These are phyloP conservation scores for Echites panduratus DNA, from an alignment of 257 asterid genomes.

Conservation along the genomic window DNA sequence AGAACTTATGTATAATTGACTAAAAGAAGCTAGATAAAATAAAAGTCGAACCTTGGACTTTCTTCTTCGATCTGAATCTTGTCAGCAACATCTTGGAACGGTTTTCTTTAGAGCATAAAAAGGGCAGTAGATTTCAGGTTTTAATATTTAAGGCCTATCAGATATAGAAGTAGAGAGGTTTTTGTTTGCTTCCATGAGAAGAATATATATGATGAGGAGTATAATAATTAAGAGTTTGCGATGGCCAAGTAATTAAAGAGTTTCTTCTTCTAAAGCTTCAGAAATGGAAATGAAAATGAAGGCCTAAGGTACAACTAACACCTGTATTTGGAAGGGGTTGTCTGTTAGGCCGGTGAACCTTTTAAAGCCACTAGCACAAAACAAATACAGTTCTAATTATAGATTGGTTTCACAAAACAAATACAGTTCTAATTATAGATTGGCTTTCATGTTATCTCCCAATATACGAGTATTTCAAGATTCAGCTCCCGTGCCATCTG, in stretches of 20 bases:
- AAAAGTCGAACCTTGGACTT: slow-evolving; percentile 25
- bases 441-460: no score
- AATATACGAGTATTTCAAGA: no score
- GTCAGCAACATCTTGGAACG: slow-evolving; percentile 35
- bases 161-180: not conserved
- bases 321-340: slow-evolving; percentile 15
- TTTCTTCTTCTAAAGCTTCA: not conserved
- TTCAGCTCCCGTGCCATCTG: no score
- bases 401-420: no score
- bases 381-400: slow-evolving; percentile 20
- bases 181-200: slow-evolving; percentile 2
- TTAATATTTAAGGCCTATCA: not conserved
- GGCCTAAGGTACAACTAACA: not conserved
- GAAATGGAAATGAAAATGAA: slow-evolving; percentile 5
- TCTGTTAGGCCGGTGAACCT: slow-evolving; percentile 30
- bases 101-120: no score
- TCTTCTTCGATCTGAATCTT: slow-evolving; percentile 26
- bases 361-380: slow-evolving; percentile 26
- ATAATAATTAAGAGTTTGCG: not conserved
- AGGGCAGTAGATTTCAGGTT: no score
- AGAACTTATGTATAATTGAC: no score
- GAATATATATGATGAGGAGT: no score
- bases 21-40: no score
- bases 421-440: no score
- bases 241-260: slow-evolving; percentile 8